phyloP scores from a whole-genome alignment of 2,329 filamentous ascomycete species.

The Aspergillus brasiliensis region DNA sequence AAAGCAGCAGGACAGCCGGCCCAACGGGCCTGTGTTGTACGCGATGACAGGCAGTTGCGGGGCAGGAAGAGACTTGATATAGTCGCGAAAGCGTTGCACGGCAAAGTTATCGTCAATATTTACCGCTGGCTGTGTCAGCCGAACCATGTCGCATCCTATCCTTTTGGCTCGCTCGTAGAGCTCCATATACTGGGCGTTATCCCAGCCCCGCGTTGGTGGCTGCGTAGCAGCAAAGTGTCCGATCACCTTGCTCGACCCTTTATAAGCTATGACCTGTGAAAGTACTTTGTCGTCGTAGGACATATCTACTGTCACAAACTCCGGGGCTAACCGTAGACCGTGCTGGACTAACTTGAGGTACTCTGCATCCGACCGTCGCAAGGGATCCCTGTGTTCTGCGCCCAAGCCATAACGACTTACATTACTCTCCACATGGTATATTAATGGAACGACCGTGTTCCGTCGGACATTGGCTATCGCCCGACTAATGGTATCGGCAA shows the following conservation, averaged over 20 bases:
- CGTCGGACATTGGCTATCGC: constrained; percentile 63
- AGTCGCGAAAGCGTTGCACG: constrained; percentile 58
- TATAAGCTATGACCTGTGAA: constrained; percentile 52
- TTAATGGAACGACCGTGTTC: constrained; percentile 62
- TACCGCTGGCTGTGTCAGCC: constrained; percentile 60
- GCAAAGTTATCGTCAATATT: constrained; percentile 65
- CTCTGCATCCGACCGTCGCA: constrained; percentile 31
- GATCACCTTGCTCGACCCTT: constrained; percentile 63
- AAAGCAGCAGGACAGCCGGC: constrained; percentile 66
- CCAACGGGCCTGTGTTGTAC: constrained; percentile 66
- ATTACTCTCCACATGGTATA: constrained; percentile 53
- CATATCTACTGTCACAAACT: constrained; percentile 65
- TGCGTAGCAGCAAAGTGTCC: constrained; percentile 54
- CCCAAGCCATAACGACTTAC: constrained; percentile 17
- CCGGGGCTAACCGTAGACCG: constrained; percentile 62
- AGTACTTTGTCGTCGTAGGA: constrained; percentile 57
- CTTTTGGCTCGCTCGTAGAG: constrained; percentile 61
- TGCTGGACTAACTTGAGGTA: constrained; percentile 63
- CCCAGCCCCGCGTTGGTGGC: constrained; percentile 56
- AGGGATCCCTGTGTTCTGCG: constrained; percentile 28
- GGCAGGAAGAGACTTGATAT: constrained; percentile 48
- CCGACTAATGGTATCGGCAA: constrained; percentile 58
- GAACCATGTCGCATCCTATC: constrained; percentile 64
- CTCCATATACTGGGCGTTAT: constrained; percentile 56
- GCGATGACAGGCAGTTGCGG: constrained; percentile 59